Evolutionary conservation across 2,329 filamentous ascomycete species (phyloP), one percentile per base, ranked within the genome.

Genomic region (Zasmidium angulare): DNA sequence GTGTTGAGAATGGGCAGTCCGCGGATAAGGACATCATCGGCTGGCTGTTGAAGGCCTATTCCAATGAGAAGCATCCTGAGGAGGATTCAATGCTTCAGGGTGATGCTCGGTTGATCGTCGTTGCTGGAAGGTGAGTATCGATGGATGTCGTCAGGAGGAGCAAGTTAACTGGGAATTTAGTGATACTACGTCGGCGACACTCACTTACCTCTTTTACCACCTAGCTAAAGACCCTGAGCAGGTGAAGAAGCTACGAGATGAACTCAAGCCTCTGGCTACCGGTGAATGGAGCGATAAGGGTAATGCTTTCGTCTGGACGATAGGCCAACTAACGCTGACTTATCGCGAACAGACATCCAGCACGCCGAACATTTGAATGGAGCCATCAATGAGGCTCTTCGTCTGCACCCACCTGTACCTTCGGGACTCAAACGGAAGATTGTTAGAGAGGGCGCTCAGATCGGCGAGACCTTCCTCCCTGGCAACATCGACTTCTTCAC

Each of bases 121-220:
- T 76, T 22, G 75, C 75, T 22, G 75, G 75, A 7, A 76, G 36
- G 36, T 43, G 36, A 72, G 36, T 17, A 43, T 3, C 36, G n/a
- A 29, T 29, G 7, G 29, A 36, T 36, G 29, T 36, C 6, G 36
- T 6, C 26, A 29, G 11, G 26, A 6, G 26, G 26, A 11, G 11
- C 26, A 29, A 6, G 6, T 29, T 29, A 11, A 29, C 26, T 29
- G 11, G 26, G 4, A 11, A 29, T 11, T 29, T 43, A 43, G 56
- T 26, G 78, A 81, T 60, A 81, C 78, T 6, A 78, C 76, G 0
- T 70, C 77, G 7, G 71, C 74, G 0, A 73, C 76, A 0, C 63
- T 81, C 20, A 72, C 75, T 0, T 70, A 71, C 53, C 66, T 79
- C 6, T 77, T 81, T 63, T 80, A 77, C 61, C 63, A 75, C 47